Evolutionary conservation across 1,284 basidiomycete species (phyloP).

Genomic region (Marasmius oreades): DNA sequence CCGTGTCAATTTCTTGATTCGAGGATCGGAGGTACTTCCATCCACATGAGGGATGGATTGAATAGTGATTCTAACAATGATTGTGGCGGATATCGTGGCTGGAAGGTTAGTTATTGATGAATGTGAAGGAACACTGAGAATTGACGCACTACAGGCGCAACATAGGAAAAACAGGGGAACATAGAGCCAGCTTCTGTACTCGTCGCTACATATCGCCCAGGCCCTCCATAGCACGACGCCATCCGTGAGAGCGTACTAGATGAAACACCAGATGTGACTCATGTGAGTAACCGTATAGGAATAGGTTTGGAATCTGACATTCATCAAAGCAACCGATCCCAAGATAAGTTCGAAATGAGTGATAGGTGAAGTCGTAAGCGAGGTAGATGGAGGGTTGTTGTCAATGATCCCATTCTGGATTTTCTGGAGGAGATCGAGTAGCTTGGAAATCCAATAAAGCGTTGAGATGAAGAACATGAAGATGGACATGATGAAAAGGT

Average conservation of each 20-base stretch:
- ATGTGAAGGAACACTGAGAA: background rate
- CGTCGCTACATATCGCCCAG: slow-evolving; percentile 18
- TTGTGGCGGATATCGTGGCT: slow-evolving; percentile 18
- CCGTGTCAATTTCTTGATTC: background rate
- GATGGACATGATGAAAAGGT: slow-evolving; percentile 8
- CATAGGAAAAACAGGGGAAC: slow-evolving; percentile 15
- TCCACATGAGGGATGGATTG: slow-evolving; percentile 6
- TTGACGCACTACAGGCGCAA: slow-evolving; percentile 12
- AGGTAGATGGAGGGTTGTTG: background rate
- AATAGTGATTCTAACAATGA: slow-evolving; percentile 15
- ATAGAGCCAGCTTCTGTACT: slow-evolving; percentile 15
- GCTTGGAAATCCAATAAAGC: slow-evolving; percentile 16
- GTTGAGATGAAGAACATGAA: slow-evolving; percentile 17
- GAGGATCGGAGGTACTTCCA: background rate
- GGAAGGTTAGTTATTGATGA: background rate
- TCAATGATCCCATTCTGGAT: slow-evolving; percentile 5
- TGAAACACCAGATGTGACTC: background rate
- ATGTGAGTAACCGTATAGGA: background rate
- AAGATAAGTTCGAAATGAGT: slow-evolving; percentile 13
- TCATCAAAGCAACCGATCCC: slow-evolving; percentile 19
- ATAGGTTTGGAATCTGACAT: slow-evolving; percentile 12
- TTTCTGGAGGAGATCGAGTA: slow-evolving; percentile 14
- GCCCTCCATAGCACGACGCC: slow-evolving; percentile 23
- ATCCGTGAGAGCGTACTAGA: slow-evolving; percentile 21
- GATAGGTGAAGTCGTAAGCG: background rate